Evolutionary conservation across 1,284 basidiomycete species (phyloP), one percentile per base, ranked within the genome.

Genomic region (Vanrija sp.): DNA sequence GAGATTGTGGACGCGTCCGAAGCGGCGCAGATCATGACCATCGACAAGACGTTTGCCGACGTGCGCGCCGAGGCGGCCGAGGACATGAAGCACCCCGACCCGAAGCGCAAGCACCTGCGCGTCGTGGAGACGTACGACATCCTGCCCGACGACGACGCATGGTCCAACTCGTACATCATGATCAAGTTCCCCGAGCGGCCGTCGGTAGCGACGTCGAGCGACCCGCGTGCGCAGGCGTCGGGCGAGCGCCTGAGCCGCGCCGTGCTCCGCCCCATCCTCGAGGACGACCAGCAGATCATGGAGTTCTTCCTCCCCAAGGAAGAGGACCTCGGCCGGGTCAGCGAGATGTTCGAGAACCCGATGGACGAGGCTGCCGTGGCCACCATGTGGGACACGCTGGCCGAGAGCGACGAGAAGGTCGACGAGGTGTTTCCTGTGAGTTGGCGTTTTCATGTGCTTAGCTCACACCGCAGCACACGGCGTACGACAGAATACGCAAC

Each of bases 181-280:
- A 87, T 95, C 78, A 80, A 86, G 59, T 96, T 93, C 69, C 85
- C 86, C 12, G 92, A 96, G 69, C 79, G 90, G 19, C 93, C 93
- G 0, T 65, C 62, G 9, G 63, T 64, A 19, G 88, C 89, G 12
- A 87, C 91, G 49, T 79, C 84, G 38, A 56, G 88, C 85, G 79
- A 83, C 46, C 87, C 43, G 83, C 89, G 69, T 83, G 87, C 59
- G 7, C 42, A 46, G 9, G 68, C 68, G 3, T 64, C 64, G 18
- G 54, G 60, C 14, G 54, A 53, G 27, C 82, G 90, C 10, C 67
- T 93, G 52, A 86, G 90, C 61, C 88, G 87, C 66, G 89, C 89
- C 12, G 84, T 95, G 56, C 78, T 95, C 48, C 84, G 90, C 36
- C 89, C 92, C 0, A 86, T 90, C 81, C 84, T 87, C 67, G 58